These are phyloP conservation scores for Alliaria petiolata DNA, from an alignment of 345 rosid species.

Conservation along the genomic window DNA sequence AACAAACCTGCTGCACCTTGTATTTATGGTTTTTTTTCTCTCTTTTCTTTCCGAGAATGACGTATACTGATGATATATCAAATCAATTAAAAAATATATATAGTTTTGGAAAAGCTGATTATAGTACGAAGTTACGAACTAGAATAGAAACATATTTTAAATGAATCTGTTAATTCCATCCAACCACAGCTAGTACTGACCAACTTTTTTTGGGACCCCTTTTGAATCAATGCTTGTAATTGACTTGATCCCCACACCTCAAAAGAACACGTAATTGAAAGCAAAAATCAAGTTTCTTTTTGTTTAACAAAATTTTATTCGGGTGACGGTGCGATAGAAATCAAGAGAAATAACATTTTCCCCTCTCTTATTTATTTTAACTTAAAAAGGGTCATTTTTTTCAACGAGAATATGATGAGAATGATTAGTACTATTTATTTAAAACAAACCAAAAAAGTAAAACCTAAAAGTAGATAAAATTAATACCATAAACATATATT, in stretches of 20 bases:
- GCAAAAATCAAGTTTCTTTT: neutral
- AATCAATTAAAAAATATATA: no score
- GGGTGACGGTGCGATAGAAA: neutral
- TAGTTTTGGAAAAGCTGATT: no score
- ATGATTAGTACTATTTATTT: neutral
- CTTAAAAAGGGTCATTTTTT: neutral
- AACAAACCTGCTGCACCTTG: no score
- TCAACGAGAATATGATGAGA: conserved; percentile 21
- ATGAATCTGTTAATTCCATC: neutral
- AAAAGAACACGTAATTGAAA: neutral
- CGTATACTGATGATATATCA: no score
- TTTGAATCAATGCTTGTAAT: conserved; percentile 9
- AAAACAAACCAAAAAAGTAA: neutral
- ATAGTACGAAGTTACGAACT: no score
- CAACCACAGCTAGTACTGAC: conserved; percentile 3
- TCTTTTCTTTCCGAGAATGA: no score
- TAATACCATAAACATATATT: neutral
- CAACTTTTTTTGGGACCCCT: conserved; percentile 26
- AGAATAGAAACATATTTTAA: neutral
- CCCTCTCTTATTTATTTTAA: neutral
- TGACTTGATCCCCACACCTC: conserved; percentile 14
- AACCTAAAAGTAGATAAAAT: no score
- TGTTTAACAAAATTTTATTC: neutral
- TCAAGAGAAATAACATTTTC: neutral
- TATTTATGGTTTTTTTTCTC: no score